phyloP scores from a whole-genome alignment of 1,284 basidiomycete species.

The Sporisorium exsertum region DNA sequence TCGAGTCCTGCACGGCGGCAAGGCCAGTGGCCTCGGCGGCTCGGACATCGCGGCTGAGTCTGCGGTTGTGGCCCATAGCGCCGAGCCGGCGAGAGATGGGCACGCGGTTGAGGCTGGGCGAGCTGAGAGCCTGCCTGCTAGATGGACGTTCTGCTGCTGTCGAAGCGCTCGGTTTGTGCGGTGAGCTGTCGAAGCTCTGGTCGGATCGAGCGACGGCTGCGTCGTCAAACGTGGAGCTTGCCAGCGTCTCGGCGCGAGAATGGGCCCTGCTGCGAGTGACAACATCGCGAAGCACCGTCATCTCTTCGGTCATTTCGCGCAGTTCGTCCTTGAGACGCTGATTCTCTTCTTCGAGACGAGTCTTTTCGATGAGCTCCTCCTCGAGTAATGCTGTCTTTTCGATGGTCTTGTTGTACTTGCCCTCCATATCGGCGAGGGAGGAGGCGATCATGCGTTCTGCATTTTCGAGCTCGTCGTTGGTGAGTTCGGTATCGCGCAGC shows the following conservation, averaged over 20 bases:
- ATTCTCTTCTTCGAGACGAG: conserved; percentile 87
- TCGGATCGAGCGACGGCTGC: conserved; percentile 15
- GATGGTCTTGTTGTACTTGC: conserved; percentile 87
- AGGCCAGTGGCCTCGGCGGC: conserved; percentile 27
- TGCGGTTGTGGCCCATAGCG: conserved; percentile 44
- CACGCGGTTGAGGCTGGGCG: conserved; percentile 39
- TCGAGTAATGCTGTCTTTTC: conserved; percentile 98
- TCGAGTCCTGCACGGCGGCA: conserved; percentile 46
- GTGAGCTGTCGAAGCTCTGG: conserved; percentile 42
- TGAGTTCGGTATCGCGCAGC: conserved; percentile 66
- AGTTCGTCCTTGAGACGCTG: conserved; percentile 94
- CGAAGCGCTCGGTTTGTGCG: conserved; percentile 18
- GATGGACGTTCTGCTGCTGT: conserved; percentile 28
- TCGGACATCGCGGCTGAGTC: conserved; percentile 44
- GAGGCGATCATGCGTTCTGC: conserved; percentile 80
- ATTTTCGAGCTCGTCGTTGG: conserved; percentile 68
- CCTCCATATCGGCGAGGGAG: conserved; percentile 89
- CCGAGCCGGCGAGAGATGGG: conserved; percentile 38
- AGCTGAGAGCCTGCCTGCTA: conserved; percentile 26
- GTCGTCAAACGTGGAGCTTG: conserved; percentile 41
- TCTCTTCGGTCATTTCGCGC: conserved; percentile 86
- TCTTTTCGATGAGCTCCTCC: conserved; percentile 93
- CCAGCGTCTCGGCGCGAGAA: conserved; percentile 26
- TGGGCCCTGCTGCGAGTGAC: conserved; percentile 22
- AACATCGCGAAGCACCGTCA: conserved; percentile 81